These are phyloP conservation scores for Kitagawia praeruptora DNA, from an alignment of 129 eudicot species.

Conservation along the genomic window DNA sequence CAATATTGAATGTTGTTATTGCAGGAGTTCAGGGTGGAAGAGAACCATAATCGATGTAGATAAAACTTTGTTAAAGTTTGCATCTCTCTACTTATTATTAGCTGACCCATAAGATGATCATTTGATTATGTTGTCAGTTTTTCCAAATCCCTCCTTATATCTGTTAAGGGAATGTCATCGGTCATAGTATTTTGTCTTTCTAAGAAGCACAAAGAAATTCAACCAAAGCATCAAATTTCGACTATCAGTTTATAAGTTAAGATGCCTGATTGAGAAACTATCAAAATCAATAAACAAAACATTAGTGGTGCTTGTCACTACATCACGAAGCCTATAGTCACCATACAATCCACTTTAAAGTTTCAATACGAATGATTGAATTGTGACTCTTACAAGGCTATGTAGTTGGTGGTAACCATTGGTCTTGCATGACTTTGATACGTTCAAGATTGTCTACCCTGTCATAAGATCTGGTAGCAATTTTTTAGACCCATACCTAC, in stretches of 20 bases:
- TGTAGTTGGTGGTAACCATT: not conserved
- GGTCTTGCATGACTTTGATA: not conserved
- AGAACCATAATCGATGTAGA: slow-evolving; percentile 26
- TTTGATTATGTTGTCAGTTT: not conserved
- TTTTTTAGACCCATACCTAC: not conserved
- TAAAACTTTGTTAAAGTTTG: slow-evolving; percentile 45
- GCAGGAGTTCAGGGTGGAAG: slow-evolving; percentile 47
- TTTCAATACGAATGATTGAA: not conserved
- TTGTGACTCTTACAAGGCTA: not conserved
- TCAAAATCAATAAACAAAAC: not conserved
- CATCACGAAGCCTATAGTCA: not conserved
- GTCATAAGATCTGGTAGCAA: not conserved
- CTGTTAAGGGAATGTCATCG: no score
- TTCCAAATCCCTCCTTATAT: not conserved
- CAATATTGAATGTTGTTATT: slow-evolving; percentile 3
- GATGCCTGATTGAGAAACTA: not conserved
- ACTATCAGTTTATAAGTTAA: not conserved
- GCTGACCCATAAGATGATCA: not conserved
- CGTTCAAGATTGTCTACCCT: not conserved
- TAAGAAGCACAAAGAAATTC: not conserved
- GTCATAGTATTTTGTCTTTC: no score
- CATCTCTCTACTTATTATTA: slow-evolving; percentile 15
- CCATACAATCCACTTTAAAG: not conserved
- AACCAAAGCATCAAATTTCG: not conserved
- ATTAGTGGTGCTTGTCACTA: not conserved